Evolutionary conservation across 2,329 filamentous ascomycete species (phyloP).

Genomic region (Exophiala lecanii-corni): DNA sequence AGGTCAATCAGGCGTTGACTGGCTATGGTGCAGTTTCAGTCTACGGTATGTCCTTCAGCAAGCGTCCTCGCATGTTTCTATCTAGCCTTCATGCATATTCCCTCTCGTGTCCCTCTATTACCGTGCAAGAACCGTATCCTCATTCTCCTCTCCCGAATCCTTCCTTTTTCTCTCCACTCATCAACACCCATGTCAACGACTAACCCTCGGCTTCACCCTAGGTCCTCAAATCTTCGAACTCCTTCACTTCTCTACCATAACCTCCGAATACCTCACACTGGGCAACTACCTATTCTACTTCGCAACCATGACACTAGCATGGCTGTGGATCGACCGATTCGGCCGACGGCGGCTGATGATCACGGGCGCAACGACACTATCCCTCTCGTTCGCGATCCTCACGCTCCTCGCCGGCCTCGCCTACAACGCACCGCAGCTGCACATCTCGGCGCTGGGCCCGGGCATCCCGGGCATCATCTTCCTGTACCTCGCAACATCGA

Average conservation of each 20-base stretch:
- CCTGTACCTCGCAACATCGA: conserved; percentile 35
- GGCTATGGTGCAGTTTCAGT: conserved; percentile 58
- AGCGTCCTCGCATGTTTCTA: too few relatives aligned
- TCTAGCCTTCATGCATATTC: too few relatives aligned
- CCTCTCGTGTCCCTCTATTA: too few relatives aligned
- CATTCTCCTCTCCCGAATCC: too few relatives aligned
- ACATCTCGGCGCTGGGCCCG: conserved; percentile 25
- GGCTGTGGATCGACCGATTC: conserved; percentile 48
- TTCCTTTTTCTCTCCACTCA: too few relatives aligned
- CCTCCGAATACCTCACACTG: conserved; percentile 54
- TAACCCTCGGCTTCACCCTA: too few relatives aligned
- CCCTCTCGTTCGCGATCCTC: conserved; percentile 28
- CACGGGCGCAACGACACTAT: conserved; percentile 25
- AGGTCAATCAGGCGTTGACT: conserved; percentile 57
- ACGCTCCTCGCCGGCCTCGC: conserved; percentile 29
- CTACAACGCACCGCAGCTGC: conserved; percentile 18
- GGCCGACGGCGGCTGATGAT: conserved; percentile 30
- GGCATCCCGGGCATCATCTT: conserved; percentile 27
- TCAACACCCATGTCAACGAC: too few relatives aligned
- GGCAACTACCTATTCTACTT: conserved; percentile 60
- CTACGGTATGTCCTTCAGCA: conserved; percentile 35
- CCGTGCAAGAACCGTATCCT: too few relatives aligned
- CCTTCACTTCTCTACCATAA: conserved; percentile 50
- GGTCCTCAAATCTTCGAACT: conserved; percentile 61
- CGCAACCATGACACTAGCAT: conserved; percentile 57